These are phyloP conservation scores for Pseudoscleropodium purum DNA, from an alignment of 225 moss, liverwort and hornwort species.

Conservation along the genomic window DNA sequence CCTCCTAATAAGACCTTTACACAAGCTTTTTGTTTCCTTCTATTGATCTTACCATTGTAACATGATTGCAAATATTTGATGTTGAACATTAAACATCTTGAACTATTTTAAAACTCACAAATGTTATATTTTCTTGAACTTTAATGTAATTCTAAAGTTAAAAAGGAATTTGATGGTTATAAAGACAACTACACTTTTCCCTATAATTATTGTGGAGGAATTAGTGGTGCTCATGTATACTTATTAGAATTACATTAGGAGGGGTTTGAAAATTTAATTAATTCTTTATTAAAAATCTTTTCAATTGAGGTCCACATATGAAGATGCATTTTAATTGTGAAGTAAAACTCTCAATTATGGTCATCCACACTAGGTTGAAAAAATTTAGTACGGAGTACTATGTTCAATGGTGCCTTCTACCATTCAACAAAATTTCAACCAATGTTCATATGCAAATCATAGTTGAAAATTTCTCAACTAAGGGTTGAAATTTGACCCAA, in stretches of 20 bases:
- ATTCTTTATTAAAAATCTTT: accelerated
- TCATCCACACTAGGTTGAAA: neutral
- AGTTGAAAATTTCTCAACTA: neutral
- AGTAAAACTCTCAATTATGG: neutral
- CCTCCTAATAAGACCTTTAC: accelerated
- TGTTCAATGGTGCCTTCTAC: neutral
- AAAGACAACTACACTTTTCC: neutral
- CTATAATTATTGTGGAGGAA: neutral
- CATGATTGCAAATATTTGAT: neutral
- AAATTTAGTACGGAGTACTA: neutral
- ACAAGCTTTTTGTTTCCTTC: too few species aligned
- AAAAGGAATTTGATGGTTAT: neutral
- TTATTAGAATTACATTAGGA: accelerated
- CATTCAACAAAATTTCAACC: neutral
- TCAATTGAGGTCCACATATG: accelerated
- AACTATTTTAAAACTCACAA: neutral
- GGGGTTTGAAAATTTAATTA: neutral
- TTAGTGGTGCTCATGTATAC: accelerated
- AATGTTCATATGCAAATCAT: accelerated
- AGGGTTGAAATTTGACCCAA: neutral
- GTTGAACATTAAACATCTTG: neutral
- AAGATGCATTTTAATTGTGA: neutral
- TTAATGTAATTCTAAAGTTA: neutral
- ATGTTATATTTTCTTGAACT: neutral
- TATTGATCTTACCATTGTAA: neutral